Percentiles rank a stretch among this genome's conserved stretches.
Conservation (phyloP, 371 early-diverging fungal species). For the Mucor mucedo region DNA sequence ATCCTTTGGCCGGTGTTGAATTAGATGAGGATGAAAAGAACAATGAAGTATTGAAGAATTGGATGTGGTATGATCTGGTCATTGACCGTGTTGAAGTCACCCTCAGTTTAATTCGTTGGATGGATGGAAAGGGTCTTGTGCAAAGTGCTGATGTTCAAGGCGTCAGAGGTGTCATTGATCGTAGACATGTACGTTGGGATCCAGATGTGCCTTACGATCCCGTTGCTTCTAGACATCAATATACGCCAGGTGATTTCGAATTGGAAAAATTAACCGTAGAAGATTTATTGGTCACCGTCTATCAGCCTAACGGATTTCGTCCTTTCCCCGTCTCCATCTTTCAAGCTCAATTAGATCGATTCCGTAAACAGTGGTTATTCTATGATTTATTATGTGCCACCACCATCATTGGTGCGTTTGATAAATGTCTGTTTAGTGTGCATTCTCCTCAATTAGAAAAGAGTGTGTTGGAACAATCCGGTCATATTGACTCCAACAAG, state of each 20-base stretch:
- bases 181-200: slow-evolving; percentile 86
- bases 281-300: slow-evolving; percentile 40
- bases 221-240: slow-evolving; percentile 61
- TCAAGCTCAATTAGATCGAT: slow-evolving; percentile 77
- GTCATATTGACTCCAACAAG: slow-evolving; percentile 45
- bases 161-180: slow-evolving; percentile 89
- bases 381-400: slow-evolving; percentile 92
- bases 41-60: slow-evolving; percentile 44
- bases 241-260: slow-evolving; percentile 86
- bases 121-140: slow-evolving; percentile 91
- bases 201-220: slow-evolving; percentile 69
- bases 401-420: slow-evolving; percentile 91
- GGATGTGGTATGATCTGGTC: slow-evolving; percentile 79
- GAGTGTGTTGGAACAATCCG: slow-evolving; percentile 52
- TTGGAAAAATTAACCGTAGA: slow-evolving; percentile 71
- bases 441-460: slow-evolving; percentile 80
- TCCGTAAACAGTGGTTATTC: slow-evolving; percentile 92
- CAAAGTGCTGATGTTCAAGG: slow-evolving; percentile 85
- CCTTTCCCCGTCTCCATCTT: slow-evolving; percentile 90
- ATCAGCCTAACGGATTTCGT: slow-evolving; percentile 63
- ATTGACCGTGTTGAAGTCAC: slow-evolving; percentile 87
- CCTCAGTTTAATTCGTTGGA: slow-evolving; percentile 87
- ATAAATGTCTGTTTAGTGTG: slow-evolving; percentile 92
- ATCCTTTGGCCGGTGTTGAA: slow-evolving; percentile 50
- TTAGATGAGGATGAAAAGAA: slow-evolving; percentile 52